Conservation (phyloP, 495 filamentous ascomycete genomes). For the Neurospora hispaniola region DNA sequence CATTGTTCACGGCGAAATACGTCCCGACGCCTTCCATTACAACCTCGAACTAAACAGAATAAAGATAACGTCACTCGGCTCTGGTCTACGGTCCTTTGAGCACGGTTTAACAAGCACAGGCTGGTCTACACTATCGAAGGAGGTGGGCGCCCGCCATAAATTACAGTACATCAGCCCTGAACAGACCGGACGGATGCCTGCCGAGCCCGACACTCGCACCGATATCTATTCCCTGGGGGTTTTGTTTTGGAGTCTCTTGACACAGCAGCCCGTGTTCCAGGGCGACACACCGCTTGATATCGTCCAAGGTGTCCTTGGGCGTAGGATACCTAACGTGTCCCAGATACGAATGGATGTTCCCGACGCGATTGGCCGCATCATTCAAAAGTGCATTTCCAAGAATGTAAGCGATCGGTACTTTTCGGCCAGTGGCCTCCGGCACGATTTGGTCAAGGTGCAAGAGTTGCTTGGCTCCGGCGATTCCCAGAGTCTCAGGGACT, state of each 20-base stretch:
- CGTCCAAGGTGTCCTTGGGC: conserved; percentile 72
- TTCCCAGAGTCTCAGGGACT: conserved; percentile 52
- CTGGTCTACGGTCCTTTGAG: conserved; percentile 75
- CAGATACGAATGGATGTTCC: conserved; percentile 68
- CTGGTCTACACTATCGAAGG: conserved; percentile 69
- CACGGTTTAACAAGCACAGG: conserved; percentile 74
- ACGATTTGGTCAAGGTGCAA: conserved; percentile 61
- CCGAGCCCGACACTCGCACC: conserved; percentile 78
- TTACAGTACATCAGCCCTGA: conserved; percentile 82
- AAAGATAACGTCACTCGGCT: conserved; percentile 74
- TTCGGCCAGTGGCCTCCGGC: conserved; percentile 67
- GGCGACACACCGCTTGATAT: conserved; percentile 74
- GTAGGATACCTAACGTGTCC: conserved; percentile 63
- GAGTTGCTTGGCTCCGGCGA: conserved; percentile 68
- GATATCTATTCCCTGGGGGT: conserved; percentile 85
- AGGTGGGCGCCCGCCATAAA: conserved; percentile 74
- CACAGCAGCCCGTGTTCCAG: conserved; percentile 64
- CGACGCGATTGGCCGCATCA: conserved; percentile 65
- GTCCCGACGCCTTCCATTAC: conserved; percentile 82
- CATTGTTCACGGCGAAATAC: conserved; percentile 77
- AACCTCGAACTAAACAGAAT: conserved; percentile 54
- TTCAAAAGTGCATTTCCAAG: conserved; percentile 85
- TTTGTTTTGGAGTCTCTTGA: conserved; percentile 76
- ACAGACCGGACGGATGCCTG: conserved; percentile 82
- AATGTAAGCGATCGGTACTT: conserved; percentile 75